Conservation (phyloP, 83 land plant genomes). For the Larix sibirica region DNA sequence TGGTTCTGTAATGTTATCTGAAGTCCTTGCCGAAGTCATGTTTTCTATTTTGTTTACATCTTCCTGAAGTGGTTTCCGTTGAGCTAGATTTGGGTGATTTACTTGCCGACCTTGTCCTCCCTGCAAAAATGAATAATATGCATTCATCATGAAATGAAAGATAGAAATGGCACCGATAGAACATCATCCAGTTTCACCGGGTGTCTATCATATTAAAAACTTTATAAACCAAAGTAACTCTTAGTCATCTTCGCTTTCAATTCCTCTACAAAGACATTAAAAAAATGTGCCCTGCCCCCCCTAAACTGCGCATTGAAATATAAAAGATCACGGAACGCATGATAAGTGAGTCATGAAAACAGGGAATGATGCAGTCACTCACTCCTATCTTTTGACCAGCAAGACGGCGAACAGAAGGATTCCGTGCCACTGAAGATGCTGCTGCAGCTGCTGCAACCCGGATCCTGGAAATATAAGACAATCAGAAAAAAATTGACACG, state of each 20-base stretch:
- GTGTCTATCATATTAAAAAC: no score
- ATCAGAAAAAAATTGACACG: not conserved
- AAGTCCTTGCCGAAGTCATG: not conserved
- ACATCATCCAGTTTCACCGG: no score
- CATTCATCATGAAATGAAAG: no score
- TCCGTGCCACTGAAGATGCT: conserved; percentile 20
- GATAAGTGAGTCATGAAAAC: not conserved
- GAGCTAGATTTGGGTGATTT: not conserved
- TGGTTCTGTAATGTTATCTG: conserved; percentile 10
- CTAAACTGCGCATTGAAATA: not conserved
- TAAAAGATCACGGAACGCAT: not conserved
- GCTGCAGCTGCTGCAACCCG: conserved; percentile 22
- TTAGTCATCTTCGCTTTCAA: no score
- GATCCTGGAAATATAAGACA: conserved; percentile 13
- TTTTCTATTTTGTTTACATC: conserved; percentile 6
- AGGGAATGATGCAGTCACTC: not conserved
- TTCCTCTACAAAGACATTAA: no score
- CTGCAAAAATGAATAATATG: not conserved
- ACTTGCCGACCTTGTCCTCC: conserved; percentile 13
- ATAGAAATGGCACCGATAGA: no score
- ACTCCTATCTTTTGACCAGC: conserved; percentile 7
- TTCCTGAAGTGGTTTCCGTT: not conserved
- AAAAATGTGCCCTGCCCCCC: not conserved
- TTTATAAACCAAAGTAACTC: no score
- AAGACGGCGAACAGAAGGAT: conserved; percentile 15